Conservation (phyloP, 108 stramenopile genomes). For the Mayamaea pseudoterrestris region DNA sequence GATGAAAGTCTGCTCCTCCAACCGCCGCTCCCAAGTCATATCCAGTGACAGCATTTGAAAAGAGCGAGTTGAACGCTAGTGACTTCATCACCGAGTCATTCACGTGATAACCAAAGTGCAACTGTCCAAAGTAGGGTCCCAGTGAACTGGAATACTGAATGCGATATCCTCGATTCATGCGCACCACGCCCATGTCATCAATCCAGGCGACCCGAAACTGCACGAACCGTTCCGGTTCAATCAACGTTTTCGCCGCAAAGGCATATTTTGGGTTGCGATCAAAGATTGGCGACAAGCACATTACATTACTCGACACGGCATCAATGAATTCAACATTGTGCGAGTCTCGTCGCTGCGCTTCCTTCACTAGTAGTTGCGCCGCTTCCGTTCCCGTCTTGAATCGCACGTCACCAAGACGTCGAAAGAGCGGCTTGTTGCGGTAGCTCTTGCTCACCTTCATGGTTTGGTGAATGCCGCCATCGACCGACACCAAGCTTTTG, state of each 20-base stretch:
- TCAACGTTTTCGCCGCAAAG: slow-evolving; percentile 88
- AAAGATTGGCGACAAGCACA: slow-evolving; percentile 81
- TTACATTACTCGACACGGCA: slow-evolving; percentile 54
- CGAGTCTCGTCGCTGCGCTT: slow-evolving; percentile 79
- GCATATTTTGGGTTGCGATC: slow-evolving; percentile 93
- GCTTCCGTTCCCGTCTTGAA: slow-evolving; percentile 91
- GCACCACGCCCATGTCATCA: slow-evolving; percentile 72
- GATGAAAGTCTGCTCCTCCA: slow-evolving; percentile 95
- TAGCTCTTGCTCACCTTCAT: slow-evolving; percentile 71
- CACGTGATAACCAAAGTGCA: slow-evolving; percentile 86
- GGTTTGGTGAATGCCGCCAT: slow-evolving; percentile 76
- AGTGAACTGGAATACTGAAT: slow-evolving; percentile 83
- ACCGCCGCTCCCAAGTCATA: slow-evolving; percentile 81
- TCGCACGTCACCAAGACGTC: slow-evolving; percentile 83
- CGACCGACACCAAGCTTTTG: slow-evolving; percentile 20
- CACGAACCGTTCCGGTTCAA: slow-evolving; percentile 84
- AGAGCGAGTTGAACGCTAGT: slow-evolving; percentile 70
- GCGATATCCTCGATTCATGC: slow-evolving; percentile 78
- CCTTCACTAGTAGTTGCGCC: slow-evolving; percentile 74
- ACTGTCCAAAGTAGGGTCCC: slow-evolving; percentile 89
- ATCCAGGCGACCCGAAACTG: slow-evolving; percentile 87
- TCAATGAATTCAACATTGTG: slow-evolving; percentile 83
- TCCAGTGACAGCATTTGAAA: slow-evolving; percentile 89
- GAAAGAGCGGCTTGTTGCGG: slow-evolving; percentile 88
- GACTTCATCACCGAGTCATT: slow-evolving; percentile 58